A percentile compares a stretch with the other conserved stretches of the same genome.
phyloP scores from a whole-genome alignment of 345 rosid genomes.

The Rhizophora mangle region DNA sequence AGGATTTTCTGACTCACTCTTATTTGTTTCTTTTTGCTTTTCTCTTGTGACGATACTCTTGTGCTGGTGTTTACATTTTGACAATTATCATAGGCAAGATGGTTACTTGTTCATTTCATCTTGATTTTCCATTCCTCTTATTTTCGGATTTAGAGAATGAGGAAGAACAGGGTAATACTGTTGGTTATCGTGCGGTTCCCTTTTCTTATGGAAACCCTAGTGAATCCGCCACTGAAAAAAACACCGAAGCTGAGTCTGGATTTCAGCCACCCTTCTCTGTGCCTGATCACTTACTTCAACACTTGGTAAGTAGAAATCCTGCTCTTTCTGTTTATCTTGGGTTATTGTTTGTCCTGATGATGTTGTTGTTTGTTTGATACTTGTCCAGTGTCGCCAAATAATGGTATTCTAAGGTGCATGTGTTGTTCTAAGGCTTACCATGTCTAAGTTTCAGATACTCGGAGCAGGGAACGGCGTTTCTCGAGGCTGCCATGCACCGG shows the following conservation, averaged over 20 bases:
- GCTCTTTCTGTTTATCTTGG: slow-evolving; percentile 12
- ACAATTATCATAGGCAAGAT: neutral
- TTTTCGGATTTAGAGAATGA: slow-evolving; percentile 46
- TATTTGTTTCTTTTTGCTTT: neutral
- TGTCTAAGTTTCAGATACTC: slow-evolving; percentile 99
- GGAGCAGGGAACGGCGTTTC: slow-evolving; percentile 82
- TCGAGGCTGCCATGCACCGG: slow-evolving; percentile 64
- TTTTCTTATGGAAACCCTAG: slow-evolving; percentile 66
- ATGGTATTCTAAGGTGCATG: slow-evolving; percentile 68
- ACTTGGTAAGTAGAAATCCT: slow-evolving; percentile 59
- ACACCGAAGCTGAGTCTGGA: slow-evolving; percentile 43
- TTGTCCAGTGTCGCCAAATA: slow-evolving; percentile 49
- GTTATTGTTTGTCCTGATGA: slow-evolving; percentile 23
- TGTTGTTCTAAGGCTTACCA: slow-evolving; percentile 95
- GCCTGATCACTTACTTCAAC: slow-evolving; percentile 64
- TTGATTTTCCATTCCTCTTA: slow-evolving; percentile 16
- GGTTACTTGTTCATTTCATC: slow-evolving; percentile 10
- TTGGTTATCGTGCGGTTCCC: slow-evolving; percentile 57
- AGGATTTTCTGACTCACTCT: slow-evolving; percentile 38
- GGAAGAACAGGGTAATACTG: slow-evolving; percentile 30
- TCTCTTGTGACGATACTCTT: neutral
- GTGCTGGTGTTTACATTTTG: slow-evolving; percentile 3
- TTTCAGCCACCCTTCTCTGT: slow-evolving; percentile 74
- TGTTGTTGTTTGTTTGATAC: slow-evolving; percentile 40
- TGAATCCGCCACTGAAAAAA: slow-evolving; percentile 39